Evolutionary conservation across 192 early-diverging fungal genomes (phyloP).

Genomic region (Phlyctochytrium arcticum): DNA sequence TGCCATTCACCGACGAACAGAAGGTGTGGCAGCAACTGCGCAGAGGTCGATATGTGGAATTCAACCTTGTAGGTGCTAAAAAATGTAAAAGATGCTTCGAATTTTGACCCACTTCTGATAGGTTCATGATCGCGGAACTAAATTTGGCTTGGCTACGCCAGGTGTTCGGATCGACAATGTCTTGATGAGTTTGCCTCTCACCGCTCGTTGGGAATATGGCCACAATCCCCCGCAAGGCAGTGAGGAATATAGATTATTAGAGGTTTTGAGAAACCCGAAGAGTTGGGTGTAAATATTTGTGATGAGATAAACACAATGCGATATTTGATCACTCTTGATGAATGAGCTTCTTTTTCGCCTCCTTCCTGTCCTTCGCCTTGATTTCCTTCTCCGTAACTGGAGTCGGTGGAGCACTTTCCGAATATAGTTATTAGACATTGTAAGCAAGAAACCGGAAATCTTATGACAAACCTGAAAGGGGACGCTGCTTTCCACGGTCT

Average conservation of each 20-base stretch:
- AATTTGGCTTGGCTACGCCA: slow-evolving; percentile 95
- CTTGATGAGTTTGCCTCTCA: slow-evolving; percentile 87
- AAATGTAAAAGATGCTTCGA: not conserved
- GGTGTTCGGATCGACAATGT: slow-evolving; percentile 95
- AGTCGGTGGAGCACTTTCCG: slow-evolving; percentile 1
- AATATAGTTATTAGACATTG: not conserved
- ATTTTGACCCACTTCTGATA: slow-evolving; percentile 3
- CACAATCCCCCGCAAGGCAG: slow-evolving; percentile 64
- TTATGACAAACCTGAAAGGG: slow-evolving; percentile 59
- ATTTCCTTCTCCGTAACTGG: slow-evolving; percentile 42
- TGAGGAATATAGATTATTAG: slow-evolving; percentile 67
- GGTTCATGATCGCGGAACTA: slow-evolving; percentile 91
- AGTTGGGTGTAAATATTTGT: slow-evolving; percentile 72
- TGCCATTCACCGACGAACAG: slow-evolving; percentile 69
- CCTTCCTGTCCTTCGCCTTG: slow-evolving; percentile 48
- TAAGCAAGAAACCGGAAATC: not conserved
- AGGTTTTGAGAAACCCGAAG: slow-evolving; percentile 73
- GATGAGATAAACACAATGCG: too few relatives aligned
- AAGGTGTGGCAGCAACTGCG: slow-evolving; percentile 94
- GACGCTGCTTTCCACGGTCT: slow-evolving; percentile 79
- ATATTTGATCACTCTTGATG: slow-evolving; percentile 29
- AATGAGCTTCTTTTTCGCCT: slow-evolving; percentile 49
- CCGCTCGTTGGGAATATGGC: slow-evolving; percentile 95
- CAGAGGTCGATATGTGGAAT: slow-evolving; percentile 95
- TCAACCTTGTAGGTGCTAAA: slow-evolving; percentile 73